Percentiles rank a stretch among this genome's conserved stretches.
Evolutionary conservation across 768 basidiomycete genomes (phyloP).

Genomic region (Trametes cubensis): DNA sequence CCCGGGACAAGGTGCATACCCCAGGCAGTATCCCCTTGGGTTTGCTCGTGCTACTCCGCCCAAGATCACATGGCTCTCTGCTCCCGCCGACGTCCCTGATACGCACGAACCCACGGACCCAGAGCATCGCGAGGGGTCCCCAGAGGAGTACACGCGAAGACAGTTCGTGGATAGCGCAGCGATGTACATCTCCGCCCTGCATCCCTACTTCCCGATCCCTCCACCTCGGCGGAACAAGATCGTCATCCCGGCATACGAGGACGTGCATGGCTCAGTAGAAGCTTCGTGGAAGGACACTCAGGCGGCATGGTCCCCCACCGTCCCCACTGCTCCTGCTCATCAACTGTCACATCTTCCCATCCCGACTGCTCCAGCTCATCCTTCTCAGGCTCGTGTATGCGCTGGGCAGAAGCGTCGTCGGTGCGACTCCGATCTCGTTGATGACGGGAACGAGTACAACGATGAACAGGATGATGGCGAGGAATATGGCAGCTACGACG

Average conservation of each 20-base stretch:
- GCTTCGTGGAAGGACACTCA: background rate
- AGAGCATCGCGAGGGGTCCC: too few relatives aligned
- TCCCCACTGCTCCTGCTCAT: background rate
- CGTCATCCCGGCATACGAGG: background rate
- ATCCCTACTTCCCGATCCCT: background rate
- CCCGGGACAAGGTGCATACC: background rate
- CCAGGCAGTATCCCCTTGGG: background rate
- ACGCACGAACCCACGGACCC: background rate
- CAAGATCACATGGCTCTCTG: conserved; percentile 6
- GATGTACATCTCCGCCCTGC: background rate
- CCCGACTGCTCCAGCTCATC: too few relatives aligned
- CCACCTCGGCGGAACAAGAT: background rate
- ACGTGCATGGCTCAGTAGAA: background rate
- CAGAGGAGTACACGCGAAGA: background rate
- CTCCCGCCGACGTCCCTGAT: background rate
- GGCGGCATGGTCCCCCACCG: background rate
- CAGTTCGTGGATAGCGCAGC: background rate
- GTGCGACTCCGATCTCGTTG: too few relatives aligned
- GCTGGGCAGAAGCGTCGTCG: too few relatives aligned
- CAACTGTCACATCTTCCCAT: too few relatives aligned
- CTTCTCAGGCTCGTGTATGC: too few relatives aligned
- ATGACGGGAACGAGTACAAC: background rate
- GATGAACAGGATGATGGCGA: background rate
- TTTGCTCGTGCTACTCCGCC: conserved; percentile 8
- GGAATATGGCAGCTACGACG: background rate